phyloP scores from a whole-genome alignment of 192 early-diverging fungal genomes.

The Coemansia asiatica region DNA sequence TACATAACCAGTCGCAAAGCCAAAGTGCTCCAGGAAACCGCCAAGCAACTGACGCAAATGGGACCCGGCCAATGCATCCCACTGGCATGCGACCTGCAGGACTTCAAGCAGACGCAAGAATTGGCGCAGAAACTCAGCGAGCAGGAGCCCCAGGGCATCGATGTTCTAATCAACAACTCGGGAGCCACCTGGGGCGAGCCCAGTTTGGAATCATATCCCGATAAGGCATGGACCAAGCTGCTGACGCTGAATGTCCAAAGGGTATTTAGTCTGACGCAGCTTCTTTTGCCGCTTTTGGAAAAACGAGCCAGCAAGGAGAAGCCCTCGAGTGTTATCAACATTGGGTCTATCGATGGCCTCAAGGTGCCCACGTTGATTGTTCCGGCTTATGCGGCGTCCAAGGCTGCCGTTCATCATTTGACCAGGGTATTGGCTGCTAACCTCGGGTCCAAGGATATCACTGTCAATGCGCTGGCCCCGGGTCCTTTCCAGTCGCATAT shows the following conservation, averaged over 20 bases:
- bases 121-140: constrained; percentile 60
- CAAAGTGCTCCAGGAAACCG: constrained; percentile 60
- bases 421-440: constrained; percentile 65
- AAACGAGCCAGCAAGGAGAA: constrained; percentile 55
- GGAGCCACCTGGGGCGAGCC: constrained; percentile 57
- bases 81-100: constrained; percentile 72
- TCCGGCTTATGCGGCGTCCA: constrained; percentile 76
- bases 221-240: constrained; percentile 69
- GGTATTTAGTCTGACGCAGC: constrained; percentile 76
- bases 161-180: constrained; percentile 89
- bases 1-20: constrained; percentile 86
- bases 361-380: constrained; percentile 56
- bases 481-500: constrained; percentile 76
- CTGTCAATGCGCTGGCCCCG: constrained; percentile 70
- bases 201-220: constrained; percentile 58
- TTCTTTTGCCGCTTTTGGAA: constrained; percentile 69
- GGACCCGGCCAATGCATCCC: constrained; percentile 75
- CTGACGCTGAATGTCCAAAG: constrained; percentile 85
- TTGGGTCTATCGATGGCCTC: constrained; percentile 74
- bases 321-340: constrained; percentile 87
- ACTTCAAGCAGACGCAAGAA: constrained; percentile 56
- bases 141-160: constrained; percentile 61
- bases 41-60: constrained; percentile 63
- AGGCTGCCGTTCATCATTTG: constrained; percentile 78
- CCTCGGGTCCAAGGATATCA: constrained; percentile 60